Conservation (phyloP, 495 filamentous ascomycete species). For the Geoglossum glabrum region DNA sequence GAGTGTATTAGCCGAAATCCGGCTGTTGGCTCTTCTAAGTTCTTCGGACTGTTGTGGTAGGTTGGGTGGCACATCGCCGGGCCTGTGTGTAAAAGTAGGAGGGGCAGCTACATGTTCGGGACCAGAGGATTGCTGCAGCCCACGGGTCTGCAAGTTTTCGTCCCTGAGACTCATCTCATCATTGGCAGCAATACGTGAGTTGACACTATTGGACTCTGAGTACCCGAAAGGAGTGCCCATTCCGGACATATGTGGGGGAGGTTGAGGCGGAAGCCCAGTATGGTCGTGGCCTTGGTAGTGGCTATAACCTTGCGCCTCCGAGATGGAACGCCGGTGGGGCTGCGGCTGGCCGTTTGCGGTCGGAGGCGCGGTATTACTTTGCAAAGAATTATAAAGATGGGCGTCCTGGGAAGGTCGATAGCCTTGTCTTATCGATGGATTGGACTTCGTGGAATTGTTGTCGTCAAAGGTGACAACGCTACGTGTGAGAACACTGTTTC, state of each 20-base stretch:
- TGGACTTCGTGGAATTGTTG: slow-evolving; percentile 33
- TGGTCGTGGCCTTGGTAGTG: slow-evolving; percentile 19
- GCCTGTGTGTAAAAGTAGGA: slow-evolving; percentile 53
- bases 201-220: slow-evolving; percentile 16
- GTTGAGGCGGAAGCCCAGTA: slow-evolving; percentile 21
- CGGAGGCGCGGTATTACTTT: slow-evolving; percentile 22
- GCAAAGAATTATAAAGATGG: slow-evolving; percentile 16
- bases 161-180: slow-evolving; percentile 40
- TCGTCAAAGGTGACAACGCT: slow-evolving; percentile 44
- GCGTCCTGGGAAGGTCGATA: slow-evolving; percentile 19
- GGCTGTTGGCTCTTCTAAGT: slow-evolving; percentile 52
- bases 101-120: slow-evolving; percentile 56
- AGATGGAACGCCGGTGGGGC: slow-evolving; percentile 32
- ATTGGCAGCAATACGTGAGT: slow-evolving; percentile 6
- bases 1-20: slow-evolving; percentile 64
- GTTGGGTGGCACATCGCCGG: slow-evolving; percentile 42
- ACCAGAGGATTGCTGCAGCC: slow-evolving; percentile 33
- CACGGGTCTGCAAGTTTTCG: slow-evolving; percentile 24
- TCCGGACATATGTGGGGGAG: slow-evolving; percentile 18
- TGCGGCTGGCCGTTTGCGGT: slow-evolving; percentile 17
- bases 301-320: slow-evolving; percentile 32
- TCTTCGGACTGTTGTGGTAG: slow-evolving; percentile 55
- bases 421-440: slow-evolving; percentile 29
- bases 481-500: slow-evolving; percentile 37
- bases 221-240: slow-evolving; percentile 6